Conservation (phyloP, 2,329 filamentous ascomycete genomes). For the Colletotrichum orbiculare region DNA sequence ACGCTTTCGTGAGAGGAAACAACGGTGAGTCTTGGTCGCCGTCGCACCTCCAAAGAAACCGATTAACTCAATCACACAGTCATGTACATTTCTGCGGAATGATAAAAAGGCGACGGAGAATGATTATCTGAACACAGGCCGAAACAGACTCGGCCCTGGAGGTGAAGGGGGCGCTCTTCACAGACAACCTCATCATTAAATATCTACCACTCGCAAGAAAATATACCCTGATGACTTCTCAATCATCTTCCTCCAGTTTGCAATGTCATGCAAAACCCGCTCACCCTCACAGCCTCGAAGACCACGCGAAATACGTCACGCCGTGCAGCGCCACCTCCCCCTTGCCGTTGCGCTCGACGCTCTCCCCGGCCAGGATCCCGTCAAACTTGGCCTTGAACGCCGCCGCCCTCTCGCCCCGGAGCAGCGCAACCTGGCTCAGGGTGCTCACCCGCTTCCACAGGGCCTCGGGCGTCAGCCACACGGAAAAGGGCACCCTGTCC, state of each 20-base stretch:
- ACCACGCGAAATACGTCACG: conserved; percentile 72
- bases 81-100: conserved; percentile 78
- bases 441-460: conserved; percentile 74
- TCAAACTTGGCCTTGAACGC: conserved; percentile 63
- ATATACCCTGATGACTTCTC: conserved; percentile 31
- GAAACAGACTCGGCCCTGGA: not conserved
- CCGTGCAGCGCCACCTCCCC: conserved; percentile 74
- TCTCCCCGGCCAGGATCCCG: conserved; percentile 61
- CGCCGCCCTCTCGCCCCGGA: conserved; percentile 62
- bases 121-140: conserved; percentile 6
- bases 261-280: not conserved
- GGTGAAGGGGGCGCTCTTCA: not conserved
- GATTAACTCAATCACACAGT: conserved; percentile 53
- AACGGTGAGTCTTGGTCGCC: conserved; percentile 74
- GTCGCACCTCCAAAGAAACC: not conserved
- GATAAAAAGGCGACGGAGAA: conserved; percentile 40
- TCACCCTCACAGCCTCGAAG: conserved; percentile 54
- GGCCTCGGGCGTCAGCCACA: conserved; percentile 67
- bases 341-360: conserved; percentile 68
- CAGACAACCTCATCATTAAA: conserved; percentile 16
- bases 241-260: not conserved
- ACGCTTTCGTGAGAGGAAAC: conserved; percentile 95
- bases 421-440: conserved; percentile 73
- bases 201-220: conserved; percentile 13
- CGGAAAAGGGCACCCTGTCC: conserved; percentile 65